Percentiles rank a stretch among this genome's conserved stretches.
phyloP scores from a whole-genome alignment of 768 basidiomycete genomes.

The Agrocybe pediades region DNA sequence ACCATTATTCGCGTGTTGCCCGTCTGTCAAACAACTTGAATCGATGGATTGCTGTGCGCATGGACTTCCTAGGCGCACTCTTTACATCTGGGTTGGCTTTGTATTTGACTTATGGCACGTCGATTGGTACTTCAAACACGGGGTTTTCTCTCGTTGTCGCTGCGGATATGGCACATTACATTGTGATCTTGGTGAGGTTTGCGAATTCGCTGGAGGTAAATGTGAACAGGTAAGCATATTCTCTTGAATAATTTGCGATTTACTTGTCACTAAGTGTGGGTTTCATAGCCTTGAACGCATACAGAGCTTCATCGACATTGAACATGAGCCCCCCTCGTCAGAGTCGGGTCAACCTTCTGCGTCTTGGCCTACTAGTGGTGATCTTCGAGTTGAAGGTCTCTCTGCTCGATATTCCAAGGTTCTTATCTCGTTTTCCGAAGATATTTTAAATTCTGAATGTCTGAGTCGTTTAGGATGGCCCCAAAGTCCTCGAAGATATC shows the following conservation, averaged over 20 bases:
- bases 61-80: slow-evolving; percentile 55
- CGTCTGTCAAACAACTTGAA: slow-evolving; percentile 50
- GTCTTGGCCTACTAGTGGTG: slow-evolving; percentile 58
- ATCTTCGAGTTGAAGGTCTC: slow-evolving; percentile 49
- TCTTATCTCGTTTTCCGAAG: background rate
- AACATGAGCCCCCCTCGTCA: slow-evolving; percentile 49
- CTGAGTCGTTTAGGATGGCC: background rate
- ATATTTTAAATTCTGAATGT: background rate
- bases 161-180: slow-evolving; percentile 53
- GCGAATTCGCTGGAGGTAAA: slow-evolving; percentile 45
- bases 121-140: slow-evolving; percentile 40
- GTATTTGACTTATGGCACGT: slow-evolving; percentile 50
- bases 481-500: background rate
- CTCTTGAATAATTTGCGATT: too few species aligned
- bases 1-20: slow-evolving; percentile 47
- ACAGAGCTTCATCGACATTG: slow-evolving; percentile 58
- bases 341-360: slow-evolving; percentile 48
- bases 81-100: slow-evolving; percentile 55
- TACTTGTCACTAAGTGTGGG: background rate
- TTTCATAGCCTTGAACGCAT: slow-evolving; percentile 62
- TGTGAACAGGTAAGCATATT: slow-evolving; percentile 21
- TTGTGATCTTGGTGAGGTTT: slow-evolving; percentile 48
- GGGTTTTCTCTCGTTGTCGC: slow-evolving; percentile 63
- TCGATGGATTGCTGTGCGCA: slow-evolving; percentile 46
- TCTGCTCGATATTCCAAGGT: slow-evolving; percentile 47